These are phyloP conservation scores for Datisca glomerata DNA, from an alignment of 306 rosid genomes.

Conservation along the genomic window DNA sequence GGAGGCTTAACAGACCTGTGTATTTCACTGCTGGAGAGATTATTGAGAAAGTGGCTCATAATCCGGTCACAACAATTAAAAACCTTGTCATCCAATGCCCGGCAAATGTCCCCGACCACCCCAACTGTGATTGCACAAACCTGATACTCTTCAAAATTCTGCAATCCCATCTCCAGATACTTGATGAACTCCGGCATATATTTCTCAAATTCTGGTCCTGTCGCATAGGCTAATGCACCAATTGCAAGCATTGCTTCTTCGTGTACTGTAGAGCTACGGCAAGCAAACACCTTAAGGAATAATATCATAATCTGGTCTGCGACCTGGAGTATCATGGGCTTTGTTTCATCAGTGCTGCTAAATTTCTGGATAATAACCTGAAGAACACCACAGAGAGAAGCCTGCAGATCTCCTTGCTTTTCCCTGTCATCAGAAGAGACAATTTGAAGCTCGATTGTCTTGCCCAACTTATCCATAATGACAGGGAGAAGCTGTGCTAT, in stretches of 20 bases:
- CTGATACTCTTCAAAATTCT: conserved; percentile 26
- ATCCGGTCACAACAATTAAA: conserved; percentile 21
- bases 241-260: conserved; percentile 36
- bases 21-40: conserved; percentile 18
- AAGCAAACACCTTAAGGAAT: conserved; percentile 28
- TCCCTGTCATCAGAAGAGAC: conserved; percentile 22
- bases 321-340: conserved; percentile 11
- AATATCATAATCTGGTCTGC: conserved; percentile 23
- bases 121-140: conserved; percentile 31
- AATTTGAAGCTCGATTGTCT: conserved; percentile 23
- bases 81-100: conserved; percentile 22
- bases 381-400: conserved; percentile 26
- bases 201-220: conserved; percentile 19
- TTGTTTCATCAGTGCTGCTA: conserved; percentile 16
- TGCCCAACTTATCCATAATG: conserved; percentile 20
- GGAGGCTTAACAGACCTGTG: conserved; percentile 30
- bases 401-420: conserved; percentile 30
- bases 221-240: conserved; percentile 27
- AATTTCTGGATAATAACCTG: conserved; percentile 31
- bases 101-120: conserved; percentile 25
- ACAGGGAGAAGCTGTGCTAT: conserved; percentile 22
- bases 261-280: conserved; percentile 31
- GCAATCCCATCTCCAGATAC: conserved; percentile 30
- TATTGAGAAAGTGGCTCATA: conserved; percentile 16
- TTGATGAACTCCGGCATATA: conserved; percentile 20